Evolutionary conservation across 2,329 filamentous ascomycete species (phyloP).

Genomic region (Myriosclerotinia duriaeana): DNA sequence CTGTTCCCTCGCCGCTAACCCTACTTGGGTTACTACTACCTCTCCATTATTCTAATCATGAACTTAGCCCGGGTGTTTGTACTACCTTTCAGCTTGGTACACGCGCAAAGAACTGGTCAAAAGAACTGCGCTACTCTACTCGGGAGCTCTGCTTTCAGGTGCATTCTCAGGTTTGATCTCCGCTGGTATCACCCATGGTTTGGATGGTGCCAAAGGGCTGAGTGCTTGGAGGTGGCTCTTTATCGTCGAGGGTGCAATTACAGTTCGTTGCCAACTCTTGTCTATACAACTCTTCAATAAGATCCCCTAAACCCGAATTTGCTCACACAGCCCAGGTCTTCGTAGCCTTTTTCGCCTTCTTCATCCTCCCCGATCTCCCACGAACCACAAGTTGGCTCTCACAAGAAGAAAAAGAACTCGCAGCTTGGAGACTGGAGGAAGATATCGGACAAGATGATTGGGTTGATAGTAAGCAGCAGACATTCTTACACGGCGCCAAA

Average conservation of each 20-base stretch:
- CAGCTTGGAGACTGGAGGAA: constrained; percentile 31
- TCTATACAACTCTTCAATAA: background rate
- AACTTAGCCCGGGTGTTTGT: constrained; percentile 25
- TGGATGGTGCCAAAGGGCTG: constrained; percentile 50
- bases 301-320: background rate
- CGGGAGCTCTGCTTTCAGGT: constrained; percentile 45
- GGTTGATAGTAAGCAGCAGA: constrained; percentile 21
- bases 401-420: constrained; percentile 47
- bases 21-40: no score
- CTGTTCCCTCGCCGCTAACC: background rate
- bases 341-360: constrained; percentile 17
- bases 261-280: constrained; percentile 30
- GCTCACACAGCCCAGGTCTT: constrained; percentile 9
- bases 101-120: constrained; percentile 46
- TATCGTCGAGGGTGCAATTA: constrained; percentile 47
- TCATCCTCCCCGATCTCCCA: constrained; percentile 54
- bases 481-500: constrained; percentile 19
- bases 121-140: constrained; percentile 49
- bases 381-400: constrained; percentile 53
- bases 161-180: constrained; percentile 54
- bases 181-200: constrained; percentile 48
- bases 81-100: constrained; percentile 44
- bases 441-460: constrained; percentile 24
- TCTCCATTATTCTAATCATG: background rate
- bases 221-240: constrained; percentile 56